Evolutionary conservation across 805 yeast species (phyloP), one percentile per base, ranked within the genome.

Genomic region (Saccharomycopsis synnaedendra): DNA sequence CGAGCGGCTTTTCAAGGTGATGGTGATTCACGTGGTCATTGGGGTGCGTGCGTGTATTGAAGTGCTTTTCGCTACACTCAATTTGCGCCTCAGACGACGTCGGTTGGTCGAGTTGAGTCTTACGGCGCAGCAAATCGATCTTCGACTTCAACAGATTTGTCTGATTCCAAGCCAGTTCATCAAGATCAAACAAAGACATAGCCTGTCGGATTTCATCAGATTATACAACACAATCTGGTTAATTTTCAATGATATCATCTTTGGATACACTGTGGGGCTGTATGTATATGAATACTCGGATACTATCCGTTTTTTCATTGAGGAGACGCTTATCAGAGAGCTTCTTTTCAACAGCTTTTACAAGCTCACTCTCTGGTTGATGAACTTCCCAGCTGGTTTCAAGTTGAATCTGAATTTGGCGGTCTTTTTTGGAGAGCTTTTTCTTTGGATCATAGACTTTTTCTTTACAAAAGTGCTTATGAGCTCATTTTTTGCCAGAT

Each of bases 361-460:
- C 19, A 51, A 59, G 3, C 60, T 80, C 37, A 77, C 89, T 3
- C 55, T 67, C 0, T 84, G 95, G 89, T 69, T 93, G 36, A 86
- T 88, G 69, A 74, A 79, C 52, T 84, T 89, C 57, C 98, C 98
- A 0, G 95, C 90, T 10, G 98, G 98, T 3, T 79, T 93, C 57
- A 93, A 93, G 59, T 73, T 93, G 45, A 93, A 93, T 61, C 81
- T 78, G 50, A 96, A 88, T 57, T 69, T 93, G 19, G 85, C 96
- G 0, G 71, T 69, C 10, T 94, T 93, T 58, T 71, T 90, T 60
- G 96, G 96, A 35, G 95, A 87, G 49, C 64, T 93, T 43, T 82
- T 85, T 55, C 60, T 84, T 6, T 90, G 97, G 96, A 83, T 88
- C 8, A 70, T 89, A 31, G 76, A 76, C 41, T 76, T 82, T 52